Conservation (phyloP, 805 yeast genomes). For the Cyberlindnera lachancei region DNA sequence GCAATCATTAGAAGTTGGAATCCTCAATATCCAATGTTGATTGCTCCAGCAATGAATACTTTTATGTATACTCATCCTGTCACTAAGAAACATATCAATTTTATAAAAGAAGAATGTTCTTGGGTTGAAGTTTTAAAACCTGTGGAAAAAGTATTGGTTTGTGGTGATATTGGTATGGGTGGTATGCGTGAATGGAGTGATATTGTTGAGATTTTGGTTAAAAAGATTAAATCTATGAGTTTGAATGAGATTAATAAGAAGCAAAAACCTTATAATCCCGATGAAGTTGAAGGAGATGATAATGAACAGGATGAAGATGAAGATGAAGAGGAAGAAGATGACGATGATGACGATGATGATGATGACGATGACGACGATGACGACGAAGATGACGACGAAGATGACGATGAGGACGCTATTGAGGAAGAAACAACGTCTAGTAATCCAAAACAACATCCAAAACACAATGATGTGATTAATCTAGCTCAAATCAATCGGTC, state of each 20-base stretch:
- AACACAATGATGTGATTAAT: too few species aligned
- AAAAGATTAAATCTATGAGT: constrained; percentile 16
- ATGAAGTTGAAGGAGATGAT: constrained; percentile 39
- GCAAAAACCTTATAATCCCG: constrained; percentile 37
- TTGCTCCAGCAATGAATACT: constrained; percentile 87
- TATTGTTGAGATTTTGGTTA: constrained; percentile 53
- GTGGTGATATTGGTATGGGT: constrained; percentile 89
- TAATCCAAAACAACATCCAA: too few species aligned
- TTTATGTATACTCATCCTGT: constrained; percentile 74
- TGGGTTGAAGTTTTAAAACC: constrained; percentile 71
- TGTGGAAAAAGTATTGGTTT: constrained; percentile 68
- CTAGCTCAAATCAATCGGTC: too few species aligned
- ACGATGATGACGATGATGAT: constrained; percentile 32
- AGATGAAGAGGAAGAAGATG: constrained; percentile 31
- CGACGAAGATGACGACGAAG: constrained; percentile 28
- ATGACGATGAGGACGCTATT: constrained; percentile 2
- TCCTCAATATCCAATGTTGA: constrained; percentile 59
- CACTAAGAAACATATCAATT: constrained; percentile 61
- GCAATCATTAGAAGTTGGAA: constrained; percentile 75
- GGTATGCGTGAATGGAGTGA: constrained; percentile 89
- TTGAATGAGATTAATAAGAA: constrained; percentile 6
- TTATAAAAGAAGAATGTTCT: constrained; percentile 64
- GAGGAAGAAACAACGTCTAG: background rate
- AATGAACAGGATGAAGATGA: constrained; percentile 36
- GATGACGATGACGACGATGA: constrained; percentile 36